Conservation (phyloP, 2,329 filamentous ascomycete species). For the Aspergillus unguis region DNA sequence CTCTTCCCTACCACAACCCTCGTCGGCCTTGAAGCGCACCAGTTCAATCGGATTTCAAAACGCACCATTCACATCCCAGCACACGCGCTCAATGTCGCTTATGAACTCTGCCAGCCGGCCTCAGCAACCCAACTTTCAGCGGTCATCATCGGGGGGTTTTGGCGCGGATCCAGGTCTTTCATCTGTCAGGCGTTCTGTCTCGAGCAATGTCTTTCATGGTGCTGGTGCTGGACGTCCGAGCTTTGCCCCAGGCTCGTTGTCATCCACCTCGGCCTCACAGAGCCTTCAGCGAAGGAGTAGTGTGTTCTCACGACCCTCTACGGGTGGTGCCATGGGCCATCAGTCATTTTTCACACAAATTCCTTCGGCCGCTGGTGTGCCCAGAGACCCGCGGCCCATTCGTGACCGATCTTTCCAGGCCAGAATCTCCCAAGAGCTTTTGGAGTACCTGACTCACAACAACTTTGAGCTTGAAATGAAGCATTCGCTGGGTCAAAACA, state of each 20-base stretch:
- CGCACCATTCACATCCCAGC: conserved; percentile 63
- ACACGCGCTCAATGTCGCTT: conserved; percentile 80
- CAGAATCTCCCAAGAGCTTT: conserved; percentile 79
- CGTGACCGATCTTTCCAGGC: conserved; percentile 76
- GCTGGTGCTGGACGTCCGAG: conserved; percentile 65
- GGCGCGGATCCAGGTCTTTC: conserved; percentile 75
- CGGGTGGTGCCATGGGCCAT: conserved; percentile 64
- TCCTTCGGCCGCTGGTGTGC: conserved; percentile 75
- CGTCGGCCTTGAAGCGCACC: conserved; percentile 90
- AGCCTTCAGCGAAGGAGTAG: conserved; percentile 70
- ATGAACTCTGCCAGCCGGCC: conserved; percentile 81
- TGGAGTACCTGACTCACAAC: conserved; percentile 87
- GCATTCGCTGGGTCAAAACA: conserved; percentile 84
- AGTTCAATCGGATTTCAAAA: conserved; percentile 69
- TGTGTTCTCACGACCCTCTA: conserved; percentile 72
- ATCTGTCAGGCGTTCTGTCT: conserved; percentile 77
- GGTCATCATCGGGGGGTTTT: conserved; percentile 73
- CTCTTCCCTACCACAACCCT: conserved; percentile 81
- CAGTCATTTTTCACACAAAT: conserved; percentile 95
- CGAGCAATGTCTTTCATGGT: conserved; percentile 61
- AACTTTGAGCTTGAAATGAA: conserved; percentile 99
- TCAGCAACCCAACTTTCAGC: conserved; percentile 81
- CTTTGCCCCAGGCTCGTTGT: conserved; percentile 60
- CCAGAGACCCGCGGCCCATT: conserved; percentile 80
- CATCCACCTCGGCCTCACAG: conserved; percentile 53